A percentile compares a stretch with the other conserved stretches of the same genome.
These are phyloP conservation scores for Argentina anserina DNA, from an alignment of 306 rosid genomes.

Conservation along the genomic window DNA sequence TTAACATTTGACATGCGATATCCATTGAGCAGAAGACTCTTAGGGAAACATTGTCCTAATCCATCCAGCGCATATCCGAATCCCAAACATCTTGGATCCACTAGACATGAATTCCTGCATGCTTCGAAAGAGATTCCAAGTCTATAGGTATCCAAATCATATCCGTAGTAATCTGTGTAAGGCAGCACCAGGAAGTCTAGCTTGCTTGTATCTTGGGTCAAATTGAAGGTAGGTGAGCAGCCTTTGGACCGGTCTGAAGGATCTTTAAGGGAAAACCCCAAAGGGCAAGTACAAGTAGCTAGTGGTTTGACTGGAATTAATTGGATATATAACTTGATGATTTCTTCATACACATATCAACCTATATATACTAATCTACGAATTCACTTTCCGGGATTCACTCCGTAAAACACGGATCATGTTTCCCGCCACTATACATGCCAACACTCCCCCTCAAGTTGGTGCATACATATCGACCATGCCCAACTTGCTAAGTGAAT, in stretches of 20 bases:
- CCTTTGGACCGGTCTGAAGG: slow-evolving; percentile 36
- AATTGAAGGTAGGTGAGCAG: slow-evolving; percentile 26
- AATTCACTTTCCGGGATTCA: no score
- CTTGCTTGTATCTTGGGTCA: background rate
- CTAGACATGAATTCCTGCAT: slow-evolving; percentile 27
- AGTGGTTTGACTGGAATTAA: no score
- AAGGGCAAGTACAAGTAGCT: slow-evolving; percentile 34
- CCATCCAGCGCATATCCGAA: slow-evolving; percentile 38
- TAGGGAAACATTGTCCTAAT: slow-evolving; percentile 26
- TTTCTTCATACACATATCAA: no score
- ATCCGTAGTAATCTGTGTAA: slow-evolving; percentile 33
- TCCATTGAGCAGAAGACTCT: slow-evolving; percentile 28
- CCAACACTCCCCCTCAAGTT: no score
- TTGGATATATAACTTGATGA: no score
- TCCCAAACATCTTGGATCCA: slow-evolving; percentile 15
- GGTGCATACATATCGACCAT: no score
- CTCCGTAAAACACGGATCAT: no score
- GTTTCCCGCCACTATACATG: no score
- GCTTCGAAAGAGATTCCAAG: slow-evolving; percentile 10
- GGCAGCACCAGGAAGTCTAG: slow-evolving; percentile 29
- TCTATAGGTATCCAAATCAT: slow-evolving; percentile 8
- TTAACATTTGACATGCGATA: slow-evolving; percentile 2
- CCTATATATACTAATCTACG: no score
- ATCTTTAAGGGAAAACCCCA: slow-evolving; percentile 18
- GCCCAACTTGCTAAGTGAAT: no score